Percentiles rank a stretch among this genome's conserved stretches.
Evolutionary conservation across 148 eudicot species (phyloP).

Genomic region (Rhododendron simsii): DNA sequence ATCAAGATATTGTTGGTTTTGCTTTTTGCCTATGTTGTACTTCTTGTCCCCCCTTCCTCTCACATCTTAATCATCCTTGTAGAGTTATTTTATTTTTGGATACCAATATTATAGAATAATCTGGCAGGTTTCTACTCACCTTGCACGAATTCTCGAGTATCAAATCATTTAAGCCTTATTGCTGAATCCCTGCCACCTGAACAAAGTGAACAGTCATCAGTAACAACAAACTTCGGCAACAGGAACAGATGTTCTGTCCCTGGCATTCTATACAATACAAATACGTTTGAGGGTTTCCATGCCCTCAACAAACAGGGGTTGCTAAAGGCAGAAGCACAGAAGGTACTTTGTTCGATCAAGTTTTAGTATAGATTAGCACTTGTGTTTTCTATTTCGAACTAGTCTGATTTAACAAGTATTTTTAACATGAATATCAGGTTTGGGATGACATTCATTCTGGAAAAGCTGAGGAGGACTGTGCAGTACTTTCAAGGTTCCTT

Average conservation of each 20-base stretch:
- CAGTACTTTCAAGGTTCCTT: conserved; percentile 75
- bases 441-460: conserved; percentile 82
- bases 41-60: neutral
- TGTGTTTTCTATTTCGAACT: neutral
- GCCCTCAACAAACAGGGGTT: conserved; percentile 63
- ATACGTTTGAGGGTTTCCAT: conserved; percentile 72
- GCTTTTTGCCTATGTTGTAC: neutral
- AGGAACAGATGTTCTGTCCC: conserved; percentile 83
- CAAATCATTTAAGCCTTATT: conserved; percentile 74
- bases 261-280: conserved; percentile 71
- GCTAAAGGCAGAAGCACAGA: conserved; percentile 67
- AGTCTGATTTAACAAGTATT: neutral
- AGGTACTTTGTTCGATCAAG: conserved; percentile 33
- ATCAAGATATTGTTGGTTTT: neutral
- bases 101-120: neutral
- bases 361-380: neutral
- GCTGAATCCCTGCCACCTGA: conserved; percentile 86
- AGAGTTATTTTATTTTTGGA: neutral
- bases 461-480: conserved; percentile 64
- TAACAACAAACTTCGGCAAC: conserved; percentile 33
- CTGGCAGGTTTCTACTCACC: conserved; percentile 81
- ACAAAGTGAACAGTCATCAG: conserved; percentile 33
- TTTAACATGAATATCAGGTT: conserved; percentile 37
- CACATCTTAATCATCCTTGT: neutral
- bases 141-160: conserved; percentile 57